Conservation (phyloP, 331 rosid species). For the Ulmus americana region DNA sequence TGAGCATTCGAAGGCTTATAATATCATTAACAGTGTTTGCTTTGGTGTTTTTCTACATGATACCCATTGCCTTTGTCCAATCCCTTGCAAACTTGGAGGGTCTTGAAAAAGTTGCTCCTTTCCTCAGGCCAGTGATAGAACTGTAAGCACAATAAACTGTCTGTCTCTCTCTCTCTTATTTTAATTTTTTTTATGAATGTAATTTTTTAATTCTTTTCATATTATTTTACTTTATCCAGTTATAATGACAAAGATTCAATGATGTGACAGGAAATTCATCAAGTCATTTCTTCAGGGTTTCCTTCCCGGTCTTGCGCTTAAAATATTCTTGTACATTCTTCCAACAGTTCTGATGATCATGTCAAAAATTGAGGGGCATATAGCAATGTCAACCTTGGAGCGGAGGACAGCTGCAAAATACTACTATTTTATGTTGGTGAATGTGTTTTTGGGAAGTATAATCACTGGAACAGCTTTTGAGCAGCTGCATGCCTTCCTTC, state of each 20-base stretch:
- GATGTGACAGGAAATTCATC: conserved; percentile 61
- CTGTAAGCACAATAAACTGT: conserved; percentile 51
- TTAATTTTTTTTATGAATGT: neutral
- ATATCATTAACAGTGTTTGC: conserved; percentile 68
- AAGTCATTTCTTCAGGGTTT: conserved; percentile 96
- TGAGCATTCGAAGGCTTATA: conserved; percentile 63
- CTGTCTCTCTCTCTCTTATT: neutral
- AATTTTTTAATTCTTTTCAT: neutral
- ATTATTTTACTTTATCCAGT: neutral
- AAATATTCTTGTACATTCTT: conserved; percentile 75
- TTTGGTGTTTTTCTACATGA: conserved; percentile 95
- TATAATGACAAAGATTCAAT: neutral
- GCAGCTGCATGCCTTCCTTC: conserved; percentile 89
- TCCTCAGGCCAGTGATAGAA: conserved; percentile 85
- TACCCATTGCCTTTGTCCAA: conserved; percentile 96
- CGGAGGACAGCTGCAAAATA: conserved; percentile 76
- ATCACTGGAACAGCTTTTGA: conserved; percentile 90
- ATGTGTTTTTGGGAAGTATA: conserved; percentile 96
- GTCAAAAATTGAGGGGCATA: conserved; percentile 94
- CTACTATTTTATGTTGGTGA: conserved; percentile 89
- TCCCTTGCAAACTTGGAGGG: conserved; percentile 99
- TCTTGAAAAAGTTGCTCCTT: conserved; percentile 96
- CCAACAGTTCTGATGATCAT: conserved; percentile 83
- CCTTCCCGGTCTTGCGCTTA: conserved; percentile 97
- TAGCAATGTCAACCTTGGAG: conserved; percentile 69